Evolutionary conservation across 805 yeast species (phyloP), one percentile per base, ranked within the genome.

Genomic region (Grigorovia humatica): DNA sequence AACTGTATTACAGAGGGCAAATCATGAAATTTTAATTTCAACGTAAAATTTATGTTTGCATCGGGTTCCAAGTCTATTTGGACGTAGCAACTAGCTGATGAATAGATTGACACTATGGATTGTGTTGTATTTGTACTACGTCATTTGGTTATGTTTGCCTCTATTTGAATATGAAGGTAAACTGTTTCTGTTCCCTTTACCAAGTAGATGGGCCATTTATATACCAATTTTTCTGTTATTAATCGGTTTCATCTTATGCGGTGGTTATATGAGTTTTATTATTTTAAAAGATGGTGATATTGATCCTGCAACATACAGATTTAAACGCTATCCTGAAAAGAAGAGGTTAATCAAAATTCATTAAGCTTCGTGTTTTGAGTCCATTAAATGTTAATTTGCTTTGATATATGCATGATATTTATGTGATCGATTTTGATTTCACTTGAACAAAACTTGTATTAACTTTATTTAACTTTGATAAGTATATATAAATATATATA

Each of bases 141-240:
- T 60, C 11, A 48, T 57, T 20, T 67, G 70, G 70, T 52, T 67
- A 20, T 48, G 61, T 1, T 48, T 66, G 20, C 70, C 70, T 1
- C 58, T 66, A 9, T 66, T 67, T 55, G 67, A 63, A n/a, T 44
- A 51, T 13, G 56, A 54, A 41, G 51, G 51, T 12, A 49, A 40
- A 43, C 45, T 48, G 20, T 17, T 23, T 13, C n/a, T 49, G 43
- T 67, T 67, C 49, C 71, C 70, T 12, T 40, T 66, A 1, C 63
- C 67, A 3, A 64, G 68, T 43, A 48, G 55, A 20, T 59, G 60
- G 45, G 71, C 70, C 2, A 58, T 65, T 19, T 60, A 61, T 40
- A 29, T 66, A 13, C 71, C 71, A 9, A 62, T 66, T 7, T 50
- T 56, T 7, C 52, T 66, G 18, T 48, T 67, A 43, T 46, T 66